Conservation (phyloP, 1,284 basidiomycete genomes). For the Melampsora larici-populina region DNA sequence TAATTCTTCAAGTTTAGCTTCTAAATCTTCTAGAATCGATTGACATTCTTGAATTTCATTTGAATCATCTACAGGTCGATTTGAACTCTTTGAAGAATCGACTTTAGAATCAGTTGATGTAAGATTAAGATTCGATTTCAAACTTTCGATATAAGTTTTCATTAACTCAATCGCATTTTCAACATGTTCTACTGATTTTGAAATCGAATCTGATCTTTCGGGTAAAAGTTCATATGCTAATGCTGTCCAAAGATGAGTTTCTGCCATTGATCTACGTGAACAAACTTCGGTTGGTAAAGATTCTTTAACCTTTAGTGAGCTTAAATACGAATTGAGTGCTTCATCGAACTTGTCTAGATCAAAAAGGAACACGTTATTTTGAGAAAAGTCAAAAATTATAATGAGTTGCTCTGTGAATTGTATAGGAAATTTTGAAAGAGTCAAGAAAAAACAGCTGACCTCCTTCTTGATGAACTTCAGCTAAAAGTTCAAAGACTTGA, state of each 20-base stretch:
- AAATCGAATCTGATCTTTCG: neutral
- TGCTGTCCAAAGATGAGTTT: conserved; percentile 21
- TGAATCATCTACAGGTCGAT: neutral
- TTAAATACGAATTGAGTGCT: conserved; percentile 29
- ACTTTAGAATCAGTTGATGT: neutral
- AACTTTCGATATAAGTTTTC: conserved; percentile 7
- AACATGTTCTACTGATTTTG: conserved; percentile 19
- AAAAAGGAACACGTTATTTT: too few species aligned
- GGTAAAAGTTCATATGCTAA: conserved; percentile 18
- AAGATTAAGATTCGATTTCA: neutral
- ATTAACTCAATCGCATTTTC: conserved; percentile 26
- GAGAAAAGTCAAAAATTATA: too few species aligned
- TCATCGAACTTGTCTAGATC: conserved; percentile 21
- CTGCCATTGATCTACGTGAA: neutral
- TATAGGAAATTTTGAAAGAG: too few species aligned
- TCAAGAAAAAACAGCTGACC: conserved; percentile 5
- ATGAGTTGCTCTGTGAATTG: too few species aligned
- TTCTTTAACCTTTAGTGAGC: conserved; percentile 25
- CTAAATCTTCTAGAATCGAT: too few species aligned
- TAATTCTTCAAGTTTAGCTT: conserved; percentile 30
- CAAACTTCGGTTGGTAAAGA: neutral
- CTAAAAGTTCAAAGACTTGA: conserved; percentile 19
- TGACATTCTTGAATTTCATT: conserved; percentile 3
- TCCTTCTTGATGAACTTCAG: conserved; percentile 36
- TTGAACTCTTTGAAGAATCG: neutral